Evolutionary conservation across 2,329 filamentous ascomycete genomes (phyloP).

Genomic region (Fusarium poae): DNA sequence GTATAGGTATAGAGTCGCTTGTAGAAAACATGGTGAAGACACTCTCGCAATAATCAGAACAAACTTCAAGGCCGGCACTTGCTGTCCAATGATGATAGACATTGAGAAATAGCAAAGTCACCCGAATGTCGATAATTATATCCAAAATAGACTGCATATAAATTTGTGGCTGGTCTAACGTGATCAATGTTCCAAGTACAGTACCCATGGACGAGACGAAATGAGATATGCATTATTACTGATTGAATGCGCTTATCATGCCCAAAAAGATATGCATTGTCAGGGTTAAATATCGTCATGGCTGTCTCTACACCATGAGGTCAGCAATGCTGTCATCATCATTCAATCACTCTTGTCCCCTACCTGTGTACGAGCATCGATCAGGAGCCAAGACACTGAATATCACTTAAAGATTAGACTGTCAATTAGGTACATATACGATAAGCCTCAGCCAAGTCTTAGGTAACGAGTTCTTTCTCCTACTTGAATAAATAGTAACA

Average conservation of each 20-base stretch:
- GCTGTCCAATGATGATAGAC: background rate
- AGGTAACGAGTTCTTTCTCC: background rate
- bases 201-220: background rate
- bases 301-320: conserved; percentile 11
- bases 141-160: background rate
- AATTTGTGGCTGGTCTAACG: background rate
- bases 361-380: background rate
- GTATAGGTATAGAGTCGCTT: background rate
- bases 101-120: background rate
- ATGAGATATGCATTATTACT: background rate
- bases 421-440: background rate
- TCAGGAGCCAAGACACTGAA: background rate
- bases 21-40: background rate
- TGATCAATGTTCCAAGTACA: background rate
- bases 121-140: background rate
- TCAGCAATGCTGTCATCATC: background rate
- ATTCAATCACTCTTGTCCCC: background rate
- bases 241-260: background rate
- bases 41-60: background rate
- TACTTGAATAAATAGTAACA: background rate
- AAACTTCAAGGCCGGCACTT: background rate
- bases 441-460: background rate
- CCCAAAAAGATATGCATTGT: background rate
- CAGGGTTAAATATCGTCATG: conserved; percentile 15
- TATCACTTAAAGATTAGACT: background rate